These are phyloP conservation scores for Triadica sebifera DNA, from an alignment of 345 rosid species.

Conservation along the genomic window DNA sequence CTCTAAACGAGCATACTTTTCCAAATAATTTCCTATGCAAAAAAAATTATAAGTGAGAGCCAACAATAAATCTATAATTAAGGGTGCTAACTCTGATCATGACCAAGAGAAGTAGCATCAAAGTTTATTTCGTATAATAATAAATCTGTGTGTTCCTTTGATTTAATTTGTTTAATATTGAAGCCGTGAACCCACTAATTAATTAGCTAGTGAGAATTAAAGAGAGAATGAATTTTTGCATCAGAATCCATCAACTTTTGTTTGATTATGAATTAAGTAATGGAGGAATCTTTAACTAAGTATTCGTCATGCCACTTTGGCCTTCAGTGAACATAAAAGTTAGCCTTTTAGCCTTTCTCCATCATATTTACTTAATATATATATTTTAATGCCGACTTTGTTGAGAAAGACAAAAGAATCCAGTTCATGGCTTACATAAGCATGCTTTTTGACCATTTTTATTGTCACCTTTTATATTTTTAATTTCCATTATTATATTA, in stretches of 20 bases:
- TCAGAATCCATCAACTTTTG: conserved; percentile 57
- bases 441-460: conserved; percentile 53
- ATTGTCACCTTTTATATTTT: conserved; percentile 50
- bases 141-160: no score
- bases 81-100: not conserved
- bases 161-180: no score
- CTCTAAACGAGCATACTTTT: conserved; percentile 43
- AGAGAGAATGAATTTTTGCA: conserved; percentile 36
- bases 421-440: conserved; percentile 57
- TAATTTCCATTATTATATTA: not conserved
- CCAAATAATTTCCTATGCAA: conserved; percentile 28
- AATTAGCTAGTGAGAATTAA: not conserved
- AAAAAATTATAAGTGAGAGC: conserved; percentile 22
- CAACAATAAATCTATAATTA: conserved; percentile 2
- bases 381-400: conserved; percentile 25
- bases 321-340: conserved; percentile 50
- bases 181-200: no score
- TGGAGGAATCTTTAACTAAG: conserved; percentile 44
- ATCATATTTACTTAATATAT: conserved; percentile 2
- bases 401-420: conserved; percentile 45
- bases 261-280: conserved; percentile 38
- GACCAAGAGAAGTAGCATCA: conserved; percentile 25
- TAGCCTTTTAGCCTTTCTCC: conserved; percentile 34
- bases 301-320: conserved; percentile 52
- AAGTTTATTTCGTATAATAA: not conserved